phyloP scores from a whole-genome alignment of 148 eudicot species.

The Nepenthes mirabilis region DNA sequence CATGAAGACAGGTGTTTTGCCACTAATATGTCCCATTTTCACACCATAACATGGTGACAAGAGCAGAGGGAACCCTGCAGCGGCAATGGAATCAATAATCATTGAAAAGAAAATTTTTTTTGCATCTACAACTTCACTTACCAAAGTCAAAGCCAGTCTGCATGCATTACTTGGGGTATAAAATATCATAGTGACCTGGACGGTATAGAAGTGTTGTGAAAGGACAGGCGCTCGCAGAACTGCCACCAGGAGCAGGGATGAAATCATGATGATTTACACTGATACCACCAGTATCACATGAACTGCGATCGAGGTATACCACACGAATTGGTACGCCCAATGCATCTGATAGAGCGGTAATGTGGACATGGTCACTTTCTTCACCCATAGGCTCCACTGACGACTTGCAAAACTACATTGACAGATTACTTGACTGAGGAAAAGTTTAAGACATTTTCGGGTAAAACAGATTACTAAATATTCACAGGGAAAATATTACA shows the following conservation, averaged over 20 bases:
- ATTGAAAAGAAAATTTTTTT: not conserved
- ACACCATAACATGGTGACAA: no score
- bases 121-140: not conserved
- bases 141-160: not conserved
- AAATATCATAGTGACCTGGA: slow-evolving; percentile 93
- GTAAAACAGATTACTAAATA: not conserved
- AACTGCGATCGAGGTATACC: slow-evolving; percentile 84
- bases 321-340: slow-evolving; percentile 84
- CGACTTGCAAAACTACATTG: slow-evolving; percentile 81
- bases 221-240: slow-evolving; percentile 35
- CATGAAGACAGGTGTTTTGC: no score
- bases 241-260: slow-evolving; percentile 30
- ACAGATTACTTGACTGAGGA: not conserved
- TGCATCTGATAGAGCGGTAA: slow-evolving; percentile 87
- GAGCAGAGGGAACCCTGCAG: not conserved
- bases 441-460: not conserved
- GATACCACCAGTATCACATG: slow-evolving; percentile 52
- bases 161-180: slow-evolving; percentile 44
- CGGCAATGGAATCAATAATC: not conserved
- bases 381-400: slow-evolving; percentile 99
- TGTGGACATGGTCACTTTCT: slow-evolving; percentile 97
- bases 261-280: slow-evolving; percentile 92
- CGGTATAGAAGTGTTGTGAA: slow-evolving; percentile 74
- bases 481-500: not conserved
- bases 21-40: no score